These are phyloP conservation scores for Triticum timopheevii DNA, from an alignment of 176 grass and related monocot species.

Conservation along the genomic window DNA sequence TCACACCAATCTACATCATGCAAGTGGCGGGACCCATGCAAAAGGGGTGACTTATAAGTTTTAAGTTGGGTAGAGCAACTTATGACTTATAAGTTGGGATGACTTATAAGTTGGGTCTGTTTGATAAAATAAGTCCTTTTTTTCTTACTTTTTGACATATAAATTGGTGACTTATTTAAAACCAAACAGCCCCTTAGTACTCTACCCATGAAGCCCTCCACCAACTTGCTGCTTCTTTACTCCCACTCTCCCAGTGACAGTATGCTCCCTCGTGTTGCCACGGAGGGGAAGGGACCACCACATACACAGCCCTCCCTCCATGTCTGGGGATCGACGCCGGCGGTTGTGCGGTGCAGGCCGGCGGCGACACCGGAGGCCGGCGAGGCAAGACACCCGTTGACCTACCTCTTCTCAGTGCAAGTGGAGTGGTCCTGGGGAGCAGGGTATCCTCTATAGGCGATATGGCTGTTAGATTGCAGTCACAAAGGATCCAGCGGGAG, in stretches of 20 bases:
- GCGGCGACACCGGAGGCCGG: slow-evolving; percentile 5
- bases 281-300: background rate
- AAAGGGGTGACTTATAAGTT: too few species aligned
- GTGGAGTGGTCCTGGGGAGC: slow-evolving; percentile 34
- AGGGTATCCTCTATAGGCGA: slow-evolving; percentile 9
- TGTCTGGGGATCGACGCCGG: slow-evolving; percentile 28
- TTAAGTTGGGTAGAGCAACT: too few species aligned
- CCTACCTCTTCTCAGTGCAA: background rate
- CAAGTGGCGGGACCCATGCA: too few species aligned
- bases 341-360: slow-evolving; percentile 17
- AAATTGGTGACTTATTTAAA: too few species aligned
- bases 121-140: too few species aligned
- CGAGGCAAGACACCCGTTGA: slow-evolving; percentile 37
- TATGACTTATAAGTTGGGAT: too few species aligned
- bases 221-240: slow-evolving; percentile 28
- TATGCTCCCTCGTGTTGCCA: background rate
- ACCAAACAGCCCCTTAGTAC: background rate
- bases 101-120: too few species aligned
- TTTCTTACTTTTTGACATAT: too few species aligned
- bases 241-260: slow-evolving; percentile 20
- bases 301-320: background rate
- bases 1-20: too few species aligned
- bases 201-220: slow-evolving; percentile 22
- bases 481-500: slow-evolving; percentile 2
- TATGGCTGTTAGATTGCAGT: slow-evolving; percentile 7